These are phyloP conservation scores for Pichia sporocuriosa DNA, from an alignment of 805 yeast genomes.

Conservation along the genomic window DNA sequence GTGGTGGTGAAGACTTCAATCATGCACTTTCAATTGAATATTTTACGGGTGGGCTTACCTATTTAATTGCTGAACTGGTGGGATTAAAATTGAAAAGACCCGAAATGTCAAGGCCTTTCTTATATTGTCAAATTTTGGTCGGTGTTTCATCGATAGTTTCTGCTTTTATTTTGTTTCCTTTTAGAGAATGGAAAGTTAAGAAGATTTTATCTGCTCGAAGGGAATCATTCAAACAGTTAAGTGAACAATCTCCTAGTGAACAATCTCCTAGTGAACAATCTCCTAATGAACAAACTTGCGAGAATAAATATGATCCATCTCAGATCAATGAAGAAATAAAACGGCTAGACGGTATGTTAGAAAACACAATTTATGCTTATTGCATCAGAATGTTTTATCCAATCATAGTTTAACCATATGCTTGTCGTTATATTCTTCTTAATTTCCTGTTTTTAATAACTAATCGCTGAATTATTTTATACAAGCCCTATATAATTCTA, in stretches of 20 bases:
- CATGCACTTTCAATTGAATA: constrained; percentile 25
- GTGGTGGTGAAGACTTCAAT: constrained; percentile 26
- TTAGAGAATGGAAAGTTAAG: constrained; percentile 51
- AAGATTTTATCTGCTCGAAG: constrained; percentile 30
- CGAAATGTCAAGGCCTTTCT: constrained; percentile 36
- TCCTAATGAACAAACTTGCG: neutral
- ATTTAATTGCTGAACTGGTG: constrained; percentile 28
- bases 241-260: no score
- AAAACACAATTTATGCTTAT: constrained; percentile 9
- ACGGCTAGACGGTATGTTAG: constrained; percentile 12
- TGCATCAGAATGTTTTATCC: constrained; percentile 24
- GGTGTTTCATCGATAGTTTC: constrained; percentile 40
- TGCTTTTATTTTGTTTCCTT: constrained; percentile 37
- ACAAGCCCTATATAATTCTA: no score
- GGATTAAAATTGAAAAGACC: constrained; percentile 26
- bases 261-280: neutral
- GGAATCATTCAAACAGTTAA: neutral
- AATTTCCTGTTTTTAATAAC: no score
- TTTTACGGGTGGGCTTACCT: constrained; percentile 27
- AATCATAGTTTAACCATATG: constrained; percentile 24
- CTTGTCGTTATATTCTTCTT: no score
- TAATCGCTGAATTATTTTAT: no score
- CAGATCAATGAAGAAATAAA: constrained; percentile 3
- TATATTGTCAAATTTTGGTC: constrained; percentile 56
- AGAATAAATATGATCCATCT: neutral